Percentiles rank a stretch among this genome's conserved stretches.
These are phyloP conservation scores for Pythium phragmiticola DNA, from an alignment of 352 stramenopile genomes.

Conservation along the genomic window DNA sequence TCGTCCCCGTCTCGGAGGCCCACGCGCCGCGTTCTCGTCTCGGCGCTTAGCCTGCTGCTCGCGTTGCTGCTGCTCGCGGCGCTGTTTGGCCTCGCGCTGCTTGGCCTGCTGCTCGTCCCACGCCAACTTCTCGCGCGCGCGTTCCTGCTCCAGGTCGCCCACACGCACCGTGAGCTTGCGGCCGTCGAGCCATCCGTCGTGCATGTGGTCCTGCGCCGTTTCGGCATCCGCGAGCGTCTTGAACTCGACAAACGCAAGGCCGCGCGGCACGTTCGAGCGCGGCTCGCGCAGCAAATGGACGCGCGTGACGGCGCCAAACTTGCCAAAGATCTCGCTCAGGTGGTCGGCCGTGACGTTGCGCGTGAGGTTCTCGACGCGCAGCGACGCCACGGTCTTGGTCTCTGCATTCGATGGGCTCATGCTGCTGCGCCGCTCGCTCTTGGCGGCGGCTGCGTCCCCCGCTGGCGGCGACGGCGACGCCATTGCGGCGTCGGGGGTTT, in stretches of 20 bases:
- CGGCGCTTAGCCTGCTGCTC: constrained; percentile 5
- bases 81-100: constrained; percentile 5
- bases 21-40: not conserved
- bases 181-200: constrained; percentile 84
- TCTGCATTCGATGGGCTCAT: constrained; percentile 17
- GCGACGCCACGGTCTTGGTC: constrained; percentile 20
- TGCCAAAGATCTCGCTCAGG: constrained; percentile 84
- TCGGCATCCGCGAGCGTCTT: constrained; percentile 46
- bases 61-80: constrained; percentile 6
- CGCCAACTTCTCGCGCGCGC: constrained; percentile 17
- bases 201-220: constrained; percentile 68
- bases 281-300: constrained; percentile 48
- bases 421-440: not conserved
- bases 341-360: constrained; percentile 84
- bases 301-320: constrained; percentile 66
- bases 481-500: not conserved
- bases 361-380: constrained; percentile 83
- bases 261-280: constrained; percentile 31
- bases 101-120: constrained; percentile 13
- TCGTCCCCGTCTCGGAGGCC: not conserved
- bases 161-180: constrained; percentile 66
- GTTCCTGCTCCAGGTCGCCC: constrained; percentile 15
- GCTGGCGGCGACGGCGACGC: not conserved
- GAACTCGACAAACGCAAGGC: constrained; percentile 60
- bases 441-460: not conserved